Conservation (phyloP, 2,329 filamentous ascomycete species). For the Paramyrothecium sp. region DNA sequence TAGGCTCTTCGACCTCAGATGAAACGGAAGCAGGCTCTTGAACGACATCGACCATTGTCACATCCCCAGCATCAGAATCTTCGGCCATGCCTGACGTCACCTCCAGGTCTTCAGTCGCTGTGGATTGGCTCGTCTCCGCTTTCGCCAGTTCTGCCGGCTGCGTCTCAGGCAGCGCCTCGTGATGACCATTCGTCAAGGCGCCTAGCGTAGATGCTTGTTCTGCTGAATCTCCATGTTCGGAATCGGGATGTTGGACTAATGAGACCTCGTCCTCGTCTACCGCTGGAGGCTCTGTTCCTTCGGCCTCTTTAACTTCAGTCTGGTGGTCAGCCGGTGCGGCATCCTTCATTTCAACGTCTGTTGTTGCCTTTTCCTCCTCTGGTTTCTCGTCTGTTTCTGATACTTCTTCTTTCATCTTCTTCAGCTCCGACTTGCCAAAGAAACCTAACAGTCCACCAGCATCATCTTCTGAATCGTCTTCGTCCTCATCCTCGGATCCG, state of each 20-base stretch:
- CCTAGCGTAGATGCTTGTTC: conserved; percentile 11
- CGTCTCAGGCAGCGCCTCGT: neutral
- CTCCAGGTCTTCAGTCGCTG: neutral
- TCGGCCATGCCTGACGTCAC: neutral
- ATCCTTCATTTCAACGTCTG: conserved; percentile 12
- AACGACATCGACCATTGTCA: conserved; percentile 26
- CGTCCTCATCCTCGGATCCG: conserved; percentile 40
- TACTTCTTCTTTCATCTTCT: conserved; percentile 46
- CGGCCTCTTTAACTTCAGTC: neutral
- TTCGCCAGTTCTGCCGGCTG: neutral
- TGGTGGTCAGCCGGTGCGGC: neutral
- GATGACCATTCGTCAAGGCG: neutral
- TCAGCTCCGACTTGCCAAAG: conserved; percentile 58
- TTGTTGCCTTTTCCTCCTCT: conserved; percentile 20
- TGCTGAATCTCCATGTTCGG: conserved; percentile 9
- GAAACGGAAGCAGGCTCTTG: neutral
- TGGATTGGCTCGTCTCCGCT: neutral
- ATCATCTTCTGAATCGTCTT: conserved; percentile 44
- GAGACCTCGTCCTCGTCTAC: conserved; percentile 32
- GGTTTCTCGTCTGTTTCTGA: conserved; percentile 9
- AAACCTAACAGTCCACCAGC: conserved; percentile 52
- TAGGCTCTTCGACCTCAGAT: neutral
- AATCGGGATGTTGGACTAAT: conserved; percentile 27
- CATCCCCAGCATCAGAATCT: conserved; percentile 16
- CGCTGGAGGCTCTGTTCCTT: conserved; percentile 15